A percentile compares a stretch with the other conserved stretches of the same genome.
Evolutionary conservation across 805 yeast species (phyloP).

Genomic region (Wickerhamomyces chaumierensis): DNA sequence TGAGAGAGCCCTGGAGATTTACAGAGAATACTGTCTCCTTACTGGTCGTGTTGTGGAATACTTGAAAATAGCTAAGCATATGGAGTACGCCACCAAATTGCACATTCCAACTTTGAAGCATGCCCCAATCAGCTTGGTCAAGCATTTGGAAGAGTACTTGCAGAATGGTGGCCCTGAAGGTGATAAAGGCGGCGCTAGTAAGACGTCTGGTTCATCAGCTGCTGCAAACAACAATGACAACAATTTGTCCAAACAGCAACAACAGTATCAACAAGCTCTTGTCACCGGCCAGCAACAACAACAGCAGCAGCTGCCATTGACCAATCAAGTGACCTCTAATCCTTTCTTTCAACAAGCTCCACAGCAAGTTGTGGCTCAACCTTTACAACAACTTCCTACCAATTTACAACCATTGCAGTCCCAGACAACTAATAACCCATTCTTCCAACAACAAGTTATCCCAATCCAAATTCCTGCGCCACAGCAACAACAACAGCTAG

Average conservation of each 20-base stretch:
- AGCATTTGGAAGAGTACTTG: slow-evolving; percentile 79
- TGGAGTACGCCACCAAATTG: slow-evolving; percentile 76
- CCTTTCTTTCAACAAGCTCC: slow-evolving; percentile 14
- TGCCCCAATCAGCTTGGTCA: slow-evolving; percentile 89
- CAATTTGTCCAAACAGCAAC: neutral
- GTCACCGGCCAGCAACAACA: slow-evolving; percentile 14
- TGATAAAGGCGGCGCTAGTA: neutral
- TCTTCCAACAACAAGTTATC: slow-evolving; percentile 9
- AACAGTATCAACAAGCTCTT: slow-evolving; percentile 1
- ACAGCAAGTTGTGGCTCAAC: slow-evolving; percentile 12
- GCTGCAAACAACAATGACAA: too few relatives aligned
- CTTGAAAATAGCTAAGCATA: slow-evolving; percentile 78
- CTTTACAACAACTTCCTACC: too few relatives aligned
- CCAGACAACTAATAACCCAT: slow-evolving; percentile 12
- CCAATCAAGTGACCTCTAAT: slow-evolving; percentile 4
- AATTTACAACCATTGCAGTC: too few relatives aligned
- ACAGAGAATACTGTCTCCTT: slow-evolving; percentile 74
- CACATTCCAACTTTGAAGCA: slow-evolving; percentile 94
- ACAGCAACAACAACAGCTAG: slow-evolving; percentile 14
- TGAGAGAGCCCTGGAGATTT: slow-evolving; percentile 72
- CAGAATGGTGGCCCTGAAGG: slow-evolving; percentile 75
- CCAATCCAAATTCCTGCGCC: slow-evolving; percentile 9
- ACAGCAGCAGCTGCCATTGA: slow-evolving; percentile 1
- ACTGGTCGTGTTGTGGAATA: slow-evolving; percentile 83
- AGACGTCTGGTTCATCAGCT: too few relatives aligned